Conservation (phyloP, 306 rosid species). For the Casuarina glauca region DNA sequence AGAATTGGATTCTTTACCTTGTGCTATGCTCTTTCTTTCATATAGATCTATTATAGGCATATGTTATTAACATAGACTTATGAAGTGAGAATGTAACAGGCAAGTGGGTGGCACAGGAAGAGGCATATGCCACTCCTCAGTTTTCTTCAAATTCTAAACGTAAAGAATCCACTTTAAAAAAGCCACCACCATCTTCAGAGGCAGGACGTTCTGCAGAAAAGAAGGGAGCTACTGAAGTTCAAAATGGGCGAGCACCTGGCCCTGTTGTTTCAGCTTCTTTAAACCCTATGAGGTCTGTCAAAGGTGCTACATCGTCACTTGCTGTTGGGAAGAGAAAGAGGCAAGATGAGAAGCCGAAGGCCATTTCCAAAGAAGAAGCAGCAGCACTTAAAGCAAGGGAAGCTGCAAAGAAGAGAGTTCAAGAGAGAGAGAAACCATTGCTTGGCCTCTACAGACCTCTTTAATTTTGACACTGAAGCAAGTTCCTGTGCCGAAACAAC, state of each 20-base stretch:
- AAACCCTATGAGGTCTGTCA: constrained; percentile 66
- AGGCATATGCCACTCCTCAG: constrained; percentile 80
- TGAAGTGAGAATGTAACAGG: constrained; percentile 55
- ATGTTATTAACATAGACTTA: constrained; percentile 31
- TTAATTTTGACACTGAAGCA: constrained; percentile 32
- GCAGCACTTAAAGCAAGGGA: constrained; percentile 95
- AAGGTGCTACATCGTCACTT: constrained; percentile 76
- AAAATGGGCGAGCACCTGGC: constrained; percentile 60
- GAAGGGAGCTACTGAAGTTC: constrained; percentile 39
- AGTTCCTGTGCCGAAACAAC: constrained; percentile 14
- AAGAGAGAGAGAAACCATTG: constrained; percentile 82
- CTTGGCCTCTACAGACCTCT: constrained; percentile 84
- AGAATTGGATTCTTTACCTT: constrained; percentile 2
- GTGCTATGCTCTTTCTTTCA: constrained; percentile 2
- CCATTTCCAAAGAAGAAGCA: constrained; percentile 69
- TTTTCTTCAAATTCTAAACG: constrained; percentile 47
- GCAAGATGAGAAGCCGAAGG: constrained; percentile 59
- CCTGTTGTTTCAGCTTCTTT: constrained; percentile 53
- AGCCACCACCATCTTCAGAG: constrained; percentile 38
- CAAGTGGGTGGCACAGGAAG: constrained; percentile 94
- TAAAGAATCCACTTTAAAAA: constrained; percentile 46
- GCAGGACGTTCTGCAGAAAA: constrained; percentile 41
- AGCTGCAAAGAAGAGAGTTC: constrained; percentile 96
- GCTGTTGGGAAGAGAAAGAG: constrained; percentile 89
- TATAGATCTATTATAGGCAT: background rate